Percentiles rank a stretch among this genome's conserved stretches.
Conservation (phyloP, 2,329 filamentous ascomycete species). For the Paraconiothyrium brasiliense region DNA sequence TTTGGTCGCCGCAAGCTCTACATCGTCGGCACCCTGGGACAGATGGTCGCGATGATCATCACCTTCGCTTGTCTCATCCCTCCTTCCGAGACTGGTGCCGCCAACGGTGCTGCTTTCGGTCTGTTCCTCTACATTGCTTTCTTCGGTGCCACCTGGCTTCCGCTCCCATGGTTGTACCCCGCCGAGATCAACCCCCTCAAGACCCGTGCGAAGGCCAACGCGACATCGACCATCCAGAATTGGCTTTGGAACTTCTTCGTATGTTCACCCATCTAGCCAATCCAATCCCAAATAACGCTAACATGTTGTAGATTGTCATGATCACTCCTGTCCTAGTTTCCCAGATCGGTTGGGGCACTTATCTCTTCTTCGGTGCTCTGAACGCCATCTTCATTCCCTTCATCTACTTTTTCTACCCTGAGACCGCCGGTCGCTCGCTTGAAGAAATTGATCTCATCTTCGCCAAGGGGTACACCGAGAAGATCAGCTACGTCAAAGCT, state of each 20-base stretch:
- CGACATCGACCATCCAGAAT: conserved; percentile 10
- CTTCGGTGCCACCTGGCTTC: conserved; percentile 51
- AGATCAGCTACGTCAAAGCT: conserved; percentile 51
- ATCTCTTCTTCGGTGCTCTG: conserved; percentile 61
- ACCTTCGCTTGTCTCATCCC: conserved; percentile 13
- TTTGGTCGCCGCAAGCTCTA: conserved; percentile 61
- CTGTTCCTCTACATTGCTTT: conserved; percentile 58
- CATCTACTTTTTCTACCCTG: conserved; percentile 66
- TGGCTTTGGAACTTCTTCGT: conserved; percentile 17
- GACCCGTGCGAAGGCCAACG: conserved; percentile 18
- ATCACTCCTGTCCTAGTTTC: conserved; percentile 12
- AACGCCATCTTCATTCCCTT: conserved; percentile 63
- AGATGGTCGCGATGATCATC: conserved; percentile 62
- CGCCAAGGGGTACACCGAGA: conserved; percentile 47
- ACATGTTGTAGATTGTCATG: conserved; percentile 7
- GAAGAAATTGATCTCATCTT: conserved; percentile 65
- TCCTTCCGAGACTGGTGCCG: conserved; percentile 4
- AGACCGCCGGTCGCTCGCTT: conserved; percentile 60
- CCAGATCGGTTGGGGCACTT: conserved; percentile 52
- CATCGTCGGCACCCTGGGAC: conserved; percentile 58
- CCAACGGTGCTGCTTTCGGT: conserved; percentile 9
- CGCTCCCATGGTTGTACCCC: conserved; percentile 25
- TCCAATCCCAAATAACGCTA: too few relatives aligned
- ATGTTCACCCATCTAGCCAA: too few relatives aligned
- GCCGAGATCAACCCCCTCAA: conserved; percentile 19